Base-by-base conservation (phyloP, 2,329 filamentous ascomycete genomes). In the Arthrinium phaeospermum region DNA sequence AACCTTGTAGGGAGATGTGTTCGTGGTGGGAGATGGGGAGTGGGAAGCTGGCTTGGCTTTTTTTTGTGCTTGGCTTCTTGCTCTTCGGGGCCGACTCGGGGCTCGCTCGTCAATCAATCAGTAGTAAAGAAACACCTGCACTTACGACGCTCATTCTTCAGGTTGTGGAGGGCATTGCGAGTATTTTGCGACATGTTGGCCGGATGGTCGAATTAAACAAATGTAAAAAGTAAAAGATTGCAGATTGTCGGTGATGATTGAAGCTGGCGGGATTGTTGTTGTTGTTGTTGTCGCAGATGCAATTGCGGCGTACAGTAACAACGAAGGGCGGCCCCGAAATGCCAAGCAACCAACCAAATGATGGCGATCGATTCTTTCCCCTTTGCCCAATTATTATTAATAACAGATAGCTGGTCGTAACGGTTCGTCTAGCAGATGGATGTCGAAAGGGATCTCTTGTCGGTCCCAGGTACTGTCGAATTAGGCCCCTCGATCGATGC, bases 121-220 rank as follows among this genome's bases (percentile, higher is more conserved):
- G 51, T 6, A 57, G 27, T 14, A 57, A 10, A 57, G 14, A 2
- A 57, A 34, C 14, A 57, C 5, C 14, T 8, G 8, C 4, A 61
- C 53, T 61, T 61, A 61, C 53, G 19, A 61, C 53, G 53, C 53
- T 61, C 53, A 19, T 34, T 61, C 30, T 61, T 61, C 30, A 61
- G 16, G 30, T 61, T 61, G 30, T 61, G 53, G 2, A 61, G 7
- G 10, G 53, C 22, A 37, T 61, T 37, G 53, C 53, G 30, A 7
- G 45, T 19, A 47, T 47, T 19, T 7, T 47, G 45, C n/a, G 46
- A 34, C 53, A 61, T 61, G 27, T 37, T 61, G 53, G 53, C 30
- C 53, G 14, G 46, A n/a, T n/a, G 46, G 22, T 34, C 7, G 51
- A 57, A 57, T 57, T 57, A 14, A 27, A 30, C 27, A 16, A 16